phyloP scores from a whole-genome alignment of 2,329 filamentous ascomycete species.

The Ceratocystis harringtonii region DNA sequence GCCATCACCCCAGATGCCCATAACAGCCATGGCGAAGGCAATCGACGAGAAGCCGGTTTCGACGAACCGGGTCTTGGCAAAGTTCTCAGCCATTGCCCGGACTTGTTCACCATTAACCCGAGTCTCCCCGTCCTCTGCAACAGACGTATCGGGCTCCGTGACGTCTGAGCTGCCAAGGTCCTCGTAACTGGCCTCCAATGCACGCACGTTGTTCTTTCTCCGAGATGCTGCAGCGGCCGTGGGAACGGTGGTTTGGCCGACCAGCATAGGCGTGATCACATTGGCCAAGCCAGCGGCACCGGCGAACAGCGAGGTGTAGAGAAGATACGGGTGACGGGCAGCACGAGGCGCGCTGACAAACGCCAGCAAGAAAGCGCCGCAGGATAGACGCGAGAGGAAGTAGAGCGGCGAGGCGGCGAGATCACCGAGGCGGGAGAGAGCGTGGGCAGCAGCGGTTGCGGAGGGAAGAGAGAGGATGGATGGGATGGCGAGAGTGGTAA shows the following conservation, averaged over 20 bases:
- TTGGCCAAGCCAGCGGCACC: constrained; percentile 44
- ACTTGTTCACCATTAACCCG: constrained; percentile 48
- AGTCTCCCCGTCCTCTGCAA: constrained; percentile 31
- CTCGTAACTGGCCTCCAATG: constrained; percentile 59
- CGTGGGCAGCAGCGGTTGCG: constrained; percentile 52
- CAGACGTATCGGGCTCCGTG: constrained; percentile 27
- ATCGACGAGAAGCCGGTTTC: constrained; percentile 39
- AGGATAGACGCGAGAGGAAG: constrained; percentile 52
- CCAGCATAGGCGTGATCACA: constrained; percentile 32
- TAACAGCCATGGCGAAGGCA: constrained; percentile 45
- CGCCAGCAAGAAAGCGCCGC: constrained; percentile 58
- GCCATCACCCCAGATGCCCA: constrained; percentile 54
- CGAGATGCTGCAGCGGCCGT: not conserved
- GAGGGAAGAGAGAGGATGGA: constrained; percentile 68
- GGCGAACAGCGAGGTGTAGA: constrained; percentile 66
- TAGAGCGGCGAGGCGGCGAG: constrained; percentile 51
- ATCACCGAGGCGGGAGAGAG: constrained; percentile 51
- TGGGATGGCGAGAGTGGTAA: constrained; percentile 63
- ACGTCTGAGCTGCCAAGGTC: constrained; percentile 35
- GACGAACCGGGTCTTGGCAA: constrained; percentile 38
- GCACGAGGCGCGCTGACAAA: constrained; percentile 61
- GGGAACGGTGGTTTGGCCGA: constrained; percentile 22
- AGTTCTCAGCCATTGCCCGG: constrained; percentile 39
- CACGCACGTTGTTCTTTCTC: constrained; percentile 19
- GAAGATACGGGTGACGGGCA: constrained; percentile 71